Evolutionary conservation across 2,329 filamentous ascomycete genomes (phyloP).

Genomic region (Fusarium sp.): DNA sequence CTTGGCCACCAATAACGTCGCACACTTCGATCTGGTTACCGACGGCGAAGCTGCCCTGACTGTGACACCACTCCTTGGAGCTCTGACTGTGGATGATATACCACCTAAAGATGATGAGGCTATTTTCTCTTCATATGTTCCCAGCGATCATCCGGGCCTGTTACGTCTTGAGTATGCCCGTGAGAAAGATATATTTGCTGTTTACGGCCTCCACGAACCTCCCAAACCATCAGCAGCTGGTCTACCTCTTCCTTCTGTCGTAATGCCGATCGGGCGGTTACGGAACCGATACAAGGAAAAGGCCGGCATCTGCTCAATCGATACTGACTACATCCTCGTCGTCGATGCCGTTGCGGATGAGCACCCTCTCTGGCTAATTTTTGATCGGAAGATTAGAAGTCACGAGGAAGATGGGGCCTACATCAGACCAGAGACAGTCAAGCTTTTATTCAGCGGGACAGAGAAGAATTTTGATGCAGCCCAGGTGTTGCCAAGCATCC

Average conservation of each 20-base stretch:
- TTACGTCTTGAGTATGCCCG: neutral
- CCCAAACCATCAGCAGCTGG: neutral
- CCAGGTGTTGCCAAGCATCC: neutral
- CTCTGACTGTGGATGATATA: neutral
- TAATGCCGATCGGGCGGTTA: neutral
- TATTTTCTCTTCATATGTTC: neutral
- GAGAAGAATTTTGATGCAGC: neutral
- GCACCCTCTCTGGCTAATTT: neutral
- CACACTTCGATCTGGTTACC: neutral
- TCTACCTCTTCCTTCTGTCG: neutral
- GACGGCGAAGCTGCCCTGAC: accelerated
- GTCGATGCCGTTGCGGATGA: neutral
- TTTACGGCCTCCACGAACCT: neutral
- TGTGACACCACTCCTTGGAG: neutral
- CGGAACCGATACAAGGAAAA: accelerated
- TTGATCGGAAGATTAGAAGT: neutral
- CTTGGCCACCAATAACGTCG: neutral
- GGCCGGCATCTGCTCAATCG: neutral
- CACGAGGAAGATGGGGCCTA: neutral
- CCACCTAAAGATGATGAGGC: neutral
- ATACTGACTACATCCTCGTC: neutral
- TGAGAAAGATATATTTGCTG: neutral
- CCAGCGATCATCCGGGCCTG: neutral
- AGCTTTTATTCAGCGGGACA: neutral
- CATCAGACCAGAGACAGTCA: accelerated